Conservation (phyloP, 75 land plant species). For the Isoetes taiwanensis region DNA sequence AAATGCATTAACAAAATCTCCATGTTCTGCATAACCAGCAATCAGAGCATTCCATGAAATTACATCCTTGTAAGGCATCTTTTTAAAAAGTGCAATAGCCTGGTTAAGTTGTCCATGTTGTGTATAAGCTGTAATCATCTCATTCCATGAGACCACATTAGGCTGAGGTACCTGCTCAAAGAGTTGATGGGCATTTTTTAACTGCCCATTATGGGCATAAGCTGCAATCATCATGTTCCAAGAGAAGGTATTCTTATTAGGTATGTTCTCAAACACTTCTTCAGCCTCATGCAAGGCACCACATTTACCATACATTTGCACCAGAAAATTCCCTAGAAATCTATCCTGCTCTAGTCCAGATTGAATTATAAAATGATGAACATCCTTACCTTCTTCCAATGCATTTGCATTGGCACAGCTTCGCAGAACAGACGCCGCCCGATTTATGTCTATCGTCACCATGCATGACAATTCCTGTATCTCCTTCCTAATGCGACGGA, state of each 20-base stretch:
- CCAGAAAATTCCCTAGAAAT: constrained; percentile 29
- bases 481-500: too few relatives aligned
- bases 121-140: constrained; percentile 47
- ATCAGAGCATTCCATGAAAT: too few relatives aligned
- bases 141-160: constrained; percentile 63
- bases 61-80: constrained; percentile 35
- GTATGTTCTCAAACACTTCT: constrained; percentile 26
- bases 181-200: constrained; percentile 28
- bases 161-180: constrained; percentile 37
- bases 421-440: neutral
- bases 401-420: constrained; percentile 10
- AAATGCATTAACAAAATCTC: too few relatives aligned
- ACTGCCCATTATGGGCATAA: constrained; percentile 22
- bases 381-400: neutral
- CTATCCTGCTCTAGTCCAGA: constrained; percentile 26
- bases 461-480: too few relatives aligned
- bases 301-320: constrained; percentile 30
- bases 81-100: constrained; percentile 38
- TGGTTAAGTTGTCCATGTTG: constrained; percentile 42
- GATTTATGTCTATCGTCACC: too few relatives aligned
- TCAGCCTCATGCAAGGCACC: constrained; percentile 24
- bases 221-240: constrained; percentile 33
- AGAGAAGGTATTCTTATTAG: constrained; percentile 34
- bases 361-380: neutral
- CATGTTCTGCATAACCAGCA: too few relatives aligned